Evolutionary conservation across 805 yeast species (phyloP), one percentile per base, ranked within the genome.

Genomic region (Nakazawaea wyomingensis): DNA sequence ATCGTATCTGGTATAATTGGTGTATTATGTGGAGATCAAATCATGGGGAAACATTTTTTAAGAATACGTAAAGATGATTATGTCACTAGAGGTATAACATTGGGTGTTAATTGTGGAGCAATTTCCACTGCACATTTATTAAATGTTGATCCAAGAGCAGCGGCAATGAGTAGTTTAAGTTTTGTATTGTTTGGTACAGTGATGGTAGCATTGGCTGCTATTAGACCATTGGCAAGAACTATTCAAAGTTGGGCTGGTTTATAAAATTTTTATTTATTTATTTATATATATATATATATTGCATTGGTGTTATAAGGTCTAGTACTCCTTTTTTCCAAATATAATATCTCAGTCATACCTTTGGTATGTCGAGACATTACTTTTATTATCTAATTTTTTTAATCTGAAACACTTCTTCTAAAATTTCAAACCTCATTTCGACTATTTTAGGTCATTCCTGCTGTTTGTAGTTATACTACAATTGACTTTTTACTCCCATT

Each of bases 101-200:
- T 84, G 38, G 95, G 95, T 4, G 72, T 82, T 39, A 82, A 82
- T 54, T 83, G 90, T 54, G 87, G 90, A 8, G 95, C 95, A 1
- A 82, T 85, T 39, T 86, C 89, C 4, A 83, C 95, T 2, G 90
- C 91, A 0, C 83, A 82, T 58, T 62, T 85, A 37, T 60, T 85
- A 28, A 74, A 75, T 21, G 71, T 72, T 26, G 89, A 85, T 54
- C 85, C 93, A 11, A 66, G 91, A 50, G 91, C 93, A 13, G 90
- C 89, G 1, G 86, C 89, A 3, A 76, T 85, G 71, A 78, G 87
- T 48, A 73, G 83, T 5, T 67, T 85, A 53, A 72, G 85, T 48
- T 85, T 85, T 60, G 78, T 82, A 17, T 56, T 83, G 17, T 85
- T 76, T 56, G 95, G 95, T 5, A 78, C 89, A 0, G 57, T 78